Conservation (phyloP, 108 stramenopile species). For the Schizochytrium sp. region DNA sequence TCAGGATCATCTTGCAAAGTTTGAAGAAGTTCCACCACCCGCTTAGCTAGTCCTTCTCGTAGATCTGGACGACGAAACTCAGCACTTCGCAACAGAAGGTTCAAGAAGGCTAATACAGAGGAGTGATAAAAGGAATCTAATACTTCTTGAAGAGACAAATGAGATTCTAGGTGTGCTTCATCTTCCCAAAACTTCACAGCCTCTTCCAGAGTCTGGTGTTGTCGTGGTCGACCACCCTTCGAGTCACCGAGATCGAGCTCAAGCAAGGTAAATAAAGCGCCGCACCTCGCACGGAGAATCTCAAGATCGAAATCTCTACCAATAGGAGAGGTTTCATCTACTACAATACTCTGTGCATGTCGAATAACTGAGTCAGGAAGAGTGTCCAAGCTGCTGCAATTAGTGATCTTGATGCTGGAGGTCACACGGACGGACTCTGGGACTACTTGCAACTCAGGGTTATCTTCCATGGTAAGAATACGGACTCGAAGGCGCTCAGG, state of each 20-base stretch:
- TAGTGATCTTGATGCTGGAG: neutral
- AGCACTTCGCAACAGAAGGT: neutral
- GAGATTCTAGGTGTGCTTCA: neutral
- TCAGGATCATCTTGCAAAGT: conserved; percentile 12
- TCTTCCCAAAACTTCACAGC: conserved; percentile 46
- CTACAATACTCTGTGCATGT: neutral
- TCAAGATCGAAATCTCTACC: neutral
- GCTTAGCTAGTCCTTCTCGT: neutral
- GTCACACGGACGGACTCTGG: neutral
- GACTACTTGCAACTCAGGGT: neutral
- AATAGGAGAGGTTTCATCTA: neutral
- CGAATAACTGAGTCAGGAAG: neutral
- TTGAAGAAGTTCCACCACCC: conserved; percentile 50
- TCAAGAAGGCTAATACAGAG: conserved; percentile 6
- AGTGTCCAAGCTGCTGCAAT: neutral
- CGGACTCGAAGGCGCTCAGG: neutral
- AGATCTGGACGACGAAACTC: conserved; percentile 31
- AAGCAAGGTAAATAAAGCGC: neutral
- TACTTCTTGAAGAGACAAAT: neutral
- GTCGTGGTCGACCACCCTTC: neutral
- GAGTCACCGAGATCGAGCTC: neutral
- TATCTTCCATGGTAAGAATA: neutral
- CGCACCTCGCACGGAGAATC: conserved; percentile 1
- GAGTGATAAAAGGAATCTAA: neutral
- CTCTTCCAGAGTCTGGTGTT: neutral